Evolutionary conservation across 495 filamentous ascomycete genomes (phyloP).

Genomic region (Talaromyces liani): DNA sequence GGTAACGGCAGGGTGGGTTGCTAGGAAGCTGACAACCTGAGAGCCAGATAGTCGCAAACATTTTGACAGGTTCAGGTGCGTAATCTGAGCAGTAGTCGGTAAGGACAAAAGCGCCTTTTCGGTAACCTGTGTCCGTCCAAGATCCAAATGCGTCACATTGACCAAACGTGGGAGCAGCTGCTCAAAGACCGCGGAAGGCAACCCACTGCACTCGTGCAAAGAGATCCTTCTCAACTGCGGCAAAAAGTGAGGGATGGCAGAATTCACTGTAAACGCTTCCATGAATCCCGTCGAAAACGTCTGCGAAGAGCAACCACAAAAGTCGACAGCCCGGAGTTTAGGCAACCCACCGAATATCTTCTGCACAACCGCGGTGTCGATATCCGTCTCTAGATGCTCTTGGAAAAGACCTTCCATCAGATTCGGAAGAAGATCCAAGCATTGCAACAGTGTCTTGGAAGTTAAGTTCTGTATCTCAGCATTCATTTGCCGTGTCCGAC

Average conservation of each 20-base stretch:
- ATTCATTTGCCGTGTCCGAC: conserved; percentile 74
- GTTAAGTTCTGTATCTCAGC: conserved; percentile 76
- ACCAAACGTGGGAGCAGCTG: conserved; percentile 61
- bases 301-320: conserved; percentile 70
- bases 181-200: conserved; percentile 62
- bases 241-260: conserved; percentile 38
- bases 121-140: conserved; percentile 72
- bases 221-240: conserved; percentile 60
- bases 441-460: conserved; percentile 64
- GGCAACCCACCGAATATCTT: conserved; percentile 64
- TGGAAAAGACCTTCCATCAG: conserved; percentile 76
- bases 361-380: conserved; percentile 58
- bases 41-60: conserved; percentile 64
- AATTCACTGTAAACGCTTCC: conserved; percentile 34
- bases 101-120: conserved; percentile 65
- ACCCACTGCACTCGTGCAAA: conserved; percentile 73
- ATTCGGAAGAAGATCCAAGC: conserved; percentile 67
- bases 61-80: conserved; percentile 73
- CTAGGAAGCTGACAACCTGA: conserved; percentile 63
- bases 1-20: conserved; percentile 62
- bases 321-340: conserved; percentile 64
- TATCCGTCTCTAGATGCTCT: conserved; percentile 77
- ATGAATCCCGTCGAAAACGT: conserved; percentile 59
- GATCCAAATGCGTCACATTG: conserved; percentile 71
- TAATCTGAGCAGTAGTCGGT: conserved; percentile 62